phyloP scores from a whole-genome alignment of 2,329 filamentous ascomycete genomes.

The Microsporum ferrugineum region DNA sequence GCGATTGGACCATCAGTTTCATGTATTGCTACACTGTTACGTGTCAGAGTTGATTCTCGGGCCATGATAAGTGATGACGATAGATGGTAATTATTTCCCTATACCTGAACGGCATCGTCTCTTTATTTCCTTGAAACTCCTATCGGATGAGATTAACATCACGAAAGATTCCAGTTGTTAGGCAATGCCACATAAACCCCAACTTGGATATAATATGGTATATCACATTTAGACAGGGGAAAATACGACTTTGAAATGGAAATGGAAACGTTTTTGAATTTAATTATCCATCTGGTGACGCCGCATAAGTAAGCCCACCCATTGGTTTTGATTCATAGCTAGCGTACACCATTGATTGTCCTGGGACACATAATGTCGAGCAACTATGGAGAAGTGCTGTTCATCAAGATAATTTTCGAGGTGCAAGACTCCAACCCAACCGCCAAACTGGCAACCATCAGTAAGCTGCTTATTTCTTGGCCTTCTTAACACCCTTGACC shows the following conservation, averaged over 20 bases:
- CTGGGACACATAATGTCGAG: slow-evolving; percentile 11
- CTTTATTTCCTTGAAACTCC: neutral
- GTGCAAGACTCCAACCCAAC: slow-evolving; percentile 11
- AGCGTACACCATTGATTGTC: slow-evolving; percentile 15
- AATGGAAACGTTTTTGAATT: slow-evolving; percentile 3
- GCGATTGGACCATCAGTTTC: neutral
- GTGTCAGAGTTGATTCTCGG: neutral
- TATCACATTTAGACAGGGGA: neutral
- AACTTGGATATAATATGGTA: neutral
- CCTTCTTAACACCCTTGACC: slow-evolving; percentile 97
- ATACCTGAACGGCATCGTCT: neutral
- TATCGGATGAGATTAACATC: neutral
- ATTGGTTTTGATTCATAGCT: slow-evolving; percentile 13
- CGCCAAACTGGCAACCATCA: slow-evolving; percentile 8
- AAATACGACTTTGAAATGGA: neutral
- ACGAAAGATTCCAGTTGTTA: neutral
- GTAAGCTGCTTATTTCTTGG: slow-evolving; percentile 40
- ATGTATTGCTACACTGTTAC: neutral
- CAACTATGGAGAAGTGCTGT: slow-evolving; percentile 9
- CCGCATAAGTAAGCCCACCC: slow-evolving; percentile 4
- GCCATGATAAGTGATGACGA: neutral
- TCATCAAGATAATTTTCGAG: slow-evolving; percentile 12
- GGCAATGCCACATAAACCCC: neutral
- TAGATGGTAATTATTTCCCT: neutral
- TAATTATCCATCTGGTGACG: slow-evolving; percentile 5